Evolutionary conservation across 805 yeast species (phyloP), one percentile per base, ranked within the genome.

Genomic region (Candida koratica): DNA sequence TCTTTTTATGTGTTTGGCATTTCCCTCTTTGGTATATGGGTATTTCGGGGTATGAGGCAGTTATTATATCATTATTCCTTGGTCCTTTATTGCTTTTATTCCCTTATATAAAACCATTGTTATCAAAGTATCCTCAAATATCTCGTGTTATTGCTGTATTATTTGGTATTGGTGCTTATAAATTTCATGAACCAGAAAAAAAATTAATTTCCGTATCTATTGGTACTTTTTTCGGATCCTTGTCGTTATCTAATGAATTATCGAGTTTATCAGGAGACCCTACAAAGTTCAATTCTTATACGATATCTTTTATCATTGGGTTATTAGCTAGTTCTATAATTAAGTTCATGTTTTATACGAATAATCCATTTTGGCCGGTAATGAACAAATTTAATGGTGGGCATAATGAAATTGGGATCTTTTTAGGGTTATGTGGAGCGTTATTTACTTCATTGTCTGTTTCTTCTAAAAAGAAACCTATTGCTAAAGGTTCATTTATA

Each of bases 21-120:
- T 93, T 93, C 71, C 98, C 98, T 8, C 68, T 93, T 44, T 93
- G 98, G 98, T 76, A 84, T 55, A 88, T 93, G 97, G 97, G 97
- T 5, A 82, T 93, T 29, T 84, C 95, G 2, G 98, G 98, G 4
- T 89, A 84, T 56, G 98, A 93, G 61, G 83, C 83, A 0, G 72
- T 79, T 3, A 67, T 86, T 31, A 39, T 52, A 9, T 53, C 77
- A 5, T 62, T 78, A 15, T 64, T 79, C 25, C 36, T 78, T 8
- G 71, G 84, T 3, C 87, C 95, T 1, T 41, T 80, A 10, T 26
- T 84, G 2, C 60, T 83, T 17, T 59, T 60, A 4, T 45, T 80
- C 11, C 67, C 71, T 1, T 49, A 50, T 6, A 14, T 67, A 3
- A 63, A 71, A 38, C 45, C 45, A 6, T 42, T 72, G 7, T 61